Conservation (phyloP, 495 filamentous ascomycete species). For the Hypoxylon rickii region DNA sequence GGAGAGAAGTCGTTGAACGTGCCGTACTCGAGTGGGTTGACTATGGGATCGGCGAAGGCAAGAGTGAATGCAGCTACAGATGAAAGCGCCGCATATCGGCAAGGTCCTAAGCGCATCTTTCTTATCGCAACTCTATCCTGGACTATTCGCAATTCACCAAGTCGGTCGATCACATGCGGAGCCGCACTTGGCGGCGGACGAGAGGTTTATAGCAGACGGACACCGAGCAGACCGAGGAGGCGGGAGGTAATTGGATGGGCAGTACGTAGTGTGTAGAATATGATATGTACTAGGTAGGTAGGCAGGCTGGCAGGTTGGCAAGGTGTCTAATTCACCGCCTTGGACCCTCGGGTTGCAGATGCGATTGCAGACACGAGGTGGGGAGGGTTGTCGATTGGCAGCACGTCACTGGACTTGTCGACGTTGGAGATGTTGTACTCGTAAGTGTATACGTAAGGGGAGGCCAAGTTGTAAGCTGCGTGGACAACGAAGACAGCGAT, state of each 20-base stretch:
- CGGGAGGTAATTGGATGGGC: conserved; percentile 3
- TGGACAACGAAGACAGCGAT: too few species aligned
- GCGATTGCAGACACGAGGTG: conserved; percentile 35
- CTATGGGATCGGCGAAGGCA: conserved; percentile 20
- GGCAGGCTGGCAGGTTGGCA: too few species aligned
- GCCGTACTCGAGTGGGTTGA: conserved; percentile 34
- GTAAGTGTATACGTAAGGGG: conserved; percentile 2
- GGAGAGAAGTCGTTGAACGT: conserved; percentile 28
- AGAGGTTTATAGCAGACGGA: conserved; percentile 10
- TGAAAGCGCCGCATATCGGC: conserved; percentile 22
- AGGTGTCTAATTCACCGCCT: conserved; percentile 24
- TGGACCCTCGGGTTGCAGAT: too few species aligned
- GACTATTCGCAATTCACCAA: conserved; percentile 11
- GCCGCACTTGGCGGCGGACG: conserved; percentile 9
- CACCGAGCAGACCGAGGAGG: neutral
- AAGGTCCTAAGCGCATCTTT: conserved; percentile 21
- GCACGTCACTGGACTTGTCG: conserved; percentile 20
- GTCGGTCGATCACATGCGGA: conserved; percentile 16
- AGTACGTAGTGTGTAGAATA: neutral
- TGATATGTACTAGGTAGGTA: too few species aligned
- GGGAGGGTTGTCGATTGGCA: conserved; percentile 23
- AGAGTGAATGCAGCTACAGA: conserved; percentile 23
- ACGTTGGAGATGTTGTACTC: conserved; percentile 1
- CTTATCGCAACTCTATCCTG: neutral
- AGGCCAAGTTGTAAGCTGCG: too few species aligned